Percentiles rank a stretch among this genome's conserved stretches.
phyloP scores from a whole-genome alignment of 345 rosid genomes.

The Rhodamnia argentea region DNA sequence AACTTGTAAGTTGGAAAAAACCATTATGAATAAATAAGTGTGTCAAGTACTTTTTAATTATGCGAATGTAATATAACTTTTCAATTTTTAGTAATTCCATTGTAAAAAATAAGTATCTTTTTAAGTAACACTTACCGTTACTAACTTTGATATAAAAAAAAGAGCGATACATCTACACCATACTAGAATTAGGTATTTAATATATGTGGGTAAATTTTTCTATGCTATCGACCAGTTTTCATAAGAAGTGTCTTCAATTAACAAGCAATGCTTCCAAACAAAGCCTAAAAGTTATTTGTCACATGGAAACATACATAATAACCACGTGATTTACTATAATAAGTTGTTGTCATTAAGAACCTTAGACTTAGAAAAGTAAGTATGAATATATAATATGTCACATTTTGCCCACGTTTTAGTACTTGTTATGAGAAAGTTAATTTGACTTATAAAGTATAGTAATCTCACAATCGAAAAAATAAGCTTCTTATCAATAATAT shows the following conservation, averaged over 20 bases:
- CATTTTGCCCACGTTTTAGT: neutral
- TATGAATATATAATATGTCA: neutral
- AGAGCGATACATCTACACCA: neutral
- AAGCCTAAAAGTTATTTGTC: neutral
- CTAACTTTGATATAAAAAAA: neutral
- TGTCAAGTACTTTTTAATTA: accelerated
- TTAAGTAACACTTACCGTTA: neutral
- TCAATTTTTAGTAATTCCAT: neutral
- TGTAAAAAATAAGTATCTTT: neutral
- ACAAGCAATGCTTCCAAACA: neutral
- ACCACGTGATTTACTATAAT: neutral
- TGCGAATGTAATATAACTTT: neutral
- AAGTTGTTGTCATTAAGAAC: neutral
- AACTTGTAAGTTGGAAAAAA: neutral
- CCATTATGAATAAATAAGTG: neutral
- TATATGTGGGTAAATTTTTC: accelerated
- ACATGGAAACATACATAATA: neutral
- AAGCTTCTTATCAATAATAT: no score
- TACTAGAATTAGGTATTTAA: neutral
- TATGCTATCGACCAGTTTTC: neutral
- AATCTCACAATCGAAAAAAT: neutral
- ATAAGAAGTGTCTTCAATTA: neutral
- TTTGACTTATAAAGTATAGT: neutral
- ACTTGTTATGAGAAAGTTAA: neutral
- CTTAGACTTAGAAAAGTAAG: neutral